Base-by-base conservation (phyloP, 495 filamentous ascomycete genomes). In the Cercophora scortea region DNA sequence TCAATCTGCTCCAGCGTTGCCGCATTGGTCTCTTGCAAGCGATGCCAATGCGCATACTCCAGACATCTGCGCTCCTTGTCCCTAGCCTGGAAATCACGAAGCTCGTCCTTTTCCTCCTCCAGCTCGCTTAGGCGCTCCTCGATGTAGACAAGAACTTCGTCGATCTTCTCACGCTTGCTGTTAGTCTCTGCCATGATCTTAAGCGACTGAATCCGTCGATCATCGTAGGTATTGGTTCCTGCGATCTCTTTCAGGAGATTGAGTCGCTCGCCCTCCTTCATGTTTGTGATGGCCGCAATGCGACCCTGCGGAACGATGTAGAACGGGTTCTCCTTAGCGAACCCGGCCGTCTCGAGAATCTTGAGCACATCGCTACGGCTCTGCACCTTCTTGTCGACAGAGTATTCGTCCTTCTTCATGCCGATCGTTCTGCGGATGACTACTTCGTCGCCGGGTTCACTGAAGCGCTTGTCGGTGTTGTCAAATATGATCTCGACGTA, bases 401-500 rank as follows among this genome's bases (percentile, higher is more conserved):
- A 94, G 63, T 97, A 99, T 71, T 99, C 93, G 60, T 99, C 93
- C 71, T 99, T 98, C 71, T 99, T 97, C 48, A 90, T 76, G 32
- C 92, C 93, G 59, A 99, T 97, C 0, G 94, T 97, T 17, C 93
- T 86, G 45, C 93, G 82, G 25, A 99, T 77, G 9, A 93, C 83
- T 8, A 97, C 79, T 63, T 97, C 92, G 35, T 89, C 82, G 59
- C 89, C 91, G 51, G 89, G 92, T 11, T 91, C 96, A 39, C 90
- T 91, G 68, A 97, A 99, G 60, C 93, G 87, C 60, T 93, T 90
- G 65, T 97, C 92, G 49, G 79, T 87, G 66, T 99, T 99, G 75
- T 99, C 94, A 66, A 99, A 99, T 57, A 96, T 93, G 57, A 99
- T 88, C 70, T 99, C 93, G 51, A 99, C 93, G 59, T 96, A 99